Conservation (phyloP, 2,329 filamentous ascomycete genomes). For the Aspergillus piperis region DNA sequence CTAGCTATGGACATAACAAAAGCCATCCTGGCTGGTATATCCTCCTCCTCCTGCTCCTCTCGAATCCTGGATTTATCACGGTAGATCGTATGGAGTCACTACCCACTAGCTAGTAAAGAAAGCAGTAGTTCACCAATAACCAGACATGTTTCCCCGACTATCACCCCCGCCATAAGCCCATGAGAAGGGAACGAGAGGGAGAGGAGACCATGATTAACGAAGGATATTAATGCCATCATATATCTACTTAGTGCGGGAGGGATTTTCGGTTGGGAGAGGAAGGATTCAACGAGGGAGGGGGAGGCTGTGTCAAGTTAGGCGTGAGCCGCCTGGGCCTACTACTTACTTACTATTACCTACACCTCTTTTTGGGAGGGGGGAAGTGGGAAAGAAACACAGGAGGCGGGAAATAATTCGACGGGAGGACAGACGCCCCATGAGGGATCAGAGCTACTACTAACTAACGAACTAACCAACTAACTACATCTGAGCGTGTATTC, state of each 20-base stretch:
- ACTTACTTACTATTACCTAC: background rate
- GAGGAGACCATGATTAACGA: background rate
- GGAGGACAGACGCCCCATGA: too few relatives aligned
- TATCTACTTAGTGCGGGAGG: conserved; percentile 13
- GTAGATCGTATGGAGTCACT: conserved; percentile 1
- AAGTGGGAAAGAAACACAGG: background rate
- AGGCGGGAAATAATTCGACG: background rate
- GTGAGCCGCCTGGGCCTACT: background rate
- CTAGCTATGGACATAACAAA: background rate
- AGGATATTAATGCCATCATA: background rate
- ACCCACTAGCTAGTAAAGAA: too few relatives aligned
- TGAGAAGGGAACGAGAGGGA: background rate
- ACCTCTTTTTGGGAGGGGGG: conserved; percentile 1
- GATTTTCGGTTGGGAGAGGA: conserved; percentile 12
- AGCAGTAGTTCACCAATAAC: background rate
- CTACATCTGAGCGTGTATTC: too few relatives aligned
- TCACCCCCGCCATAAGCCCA: background rate
- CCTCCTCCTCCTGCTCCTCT: too few relatives aligned
- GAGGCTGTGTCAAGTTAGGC: conserved; percentile 12
- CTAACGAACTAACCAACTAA: too few relatives aligned
- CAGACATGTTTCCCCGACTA: background rate
- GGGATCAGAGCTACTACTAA: too few relatives aligned
- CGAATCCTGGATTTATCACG: background rate
- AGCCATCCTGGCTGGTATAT: background rate
- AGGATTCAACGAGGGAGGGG: background rate